Evolutionary conservation across 768 basidiomycete species (phyloP).

Genomic region (Tulasnella sp.): DNA sequence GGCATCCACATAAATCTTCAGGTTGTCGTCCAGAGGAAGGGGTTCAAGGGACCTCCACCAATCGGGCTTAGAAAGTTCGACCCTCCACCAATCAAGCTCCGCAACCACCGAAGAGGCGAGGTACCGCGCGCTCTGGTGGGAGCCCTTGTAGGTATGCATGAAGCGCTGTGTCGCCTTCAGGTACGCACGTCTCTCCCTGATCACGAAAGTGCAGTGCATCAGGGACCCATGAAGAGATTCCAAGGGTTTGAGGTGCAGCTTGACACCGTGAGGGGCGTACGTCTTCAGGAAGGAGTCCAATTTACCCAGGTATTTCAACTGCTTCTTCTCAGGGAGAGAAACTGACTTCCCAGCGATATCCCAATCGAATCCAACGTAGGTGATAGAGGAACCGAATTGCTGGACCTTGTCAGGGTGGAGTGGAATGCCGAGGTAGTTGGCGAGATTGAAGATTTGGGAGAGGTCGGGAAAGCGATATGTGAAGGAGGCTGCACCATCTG

Average conservation of each 20-base stretch:
- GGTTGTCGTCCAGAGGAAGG: not conserved
- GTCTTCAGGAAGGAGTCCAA: conserved; percentile 22
- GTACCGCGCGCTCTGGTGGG: not conserved
- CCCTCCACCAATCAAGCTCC: not conserved
- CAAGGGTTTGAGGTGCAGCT: conserved; percentile 22
- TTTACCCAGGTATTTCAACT: not conserved
- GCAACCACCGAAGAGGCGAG: not conserved
- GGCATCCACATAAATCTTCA: not conserved
- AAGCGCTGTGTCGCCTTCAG: not conserved
- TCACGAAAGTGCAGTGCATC: conserved; percentile 30
- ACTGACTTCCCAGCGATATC: not conserved
- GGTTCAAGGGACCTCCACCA: not conserved
- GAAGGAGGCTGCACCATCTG: not conserved
- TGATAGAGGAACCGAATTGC: not conserved
- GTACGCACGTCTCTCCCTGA: not conserved
- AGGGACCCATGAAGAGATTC: conserved; percentile 28
- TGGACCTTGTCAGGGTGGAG: not conserved
- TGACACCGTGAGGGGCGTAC: conserved; percentile 30
- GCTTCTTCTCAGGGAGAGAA: not conserved
- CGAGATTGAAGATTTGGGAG: not conserved
- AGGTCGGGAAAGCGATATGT: not conserved
- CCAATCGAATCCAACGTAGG: not conserved
- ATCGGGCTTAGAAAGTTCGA: not conserved
- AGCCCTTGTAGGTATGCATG: not conserved
- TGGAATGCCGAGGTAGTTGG: not conserved